A percentile compares a stretch with the other conserved stretches of the same genome.
These are phyloP conservation scores for Mimosa pudica DNA, from an alignment of 306 rosid species.

Conservation along the genomic window DNA sequence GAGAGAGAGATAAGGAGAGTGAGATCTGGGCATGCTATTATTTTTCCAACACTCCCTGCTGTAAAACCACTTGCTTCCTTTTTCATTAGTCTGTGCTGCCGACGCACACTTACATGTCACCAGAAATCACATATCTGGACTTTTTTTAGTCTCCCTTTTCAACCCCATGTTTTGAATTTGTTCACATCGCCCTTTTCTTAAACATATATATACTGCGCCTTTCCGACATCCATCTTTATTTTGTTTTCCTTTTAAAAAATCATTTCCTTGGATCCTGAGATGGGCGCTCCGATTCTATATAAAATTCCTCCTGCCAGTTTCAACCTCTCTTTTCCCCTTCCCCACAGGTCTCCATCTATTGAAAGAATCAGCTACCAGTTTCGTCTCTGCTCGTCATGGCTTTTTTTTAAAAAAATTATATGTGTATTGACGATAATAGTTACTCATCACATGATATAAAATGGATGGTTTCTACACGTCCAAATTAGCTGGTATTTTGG, in stretches of 20 bases:
- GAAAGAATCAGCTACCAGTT: neutral
- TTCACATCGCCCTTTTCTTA: neutral
- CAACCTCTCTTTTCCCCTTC: neutral
- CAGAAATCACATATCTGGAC: neutral
- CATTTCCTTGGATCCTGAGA: conserved; percentile 2
- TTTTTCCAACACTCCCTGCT: conserved; percentile 25
- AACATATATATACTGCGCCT: neutral
- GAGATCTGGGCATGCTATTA: conserved; percentile 28
- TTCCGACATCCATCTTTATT: conserved; percentile 11
- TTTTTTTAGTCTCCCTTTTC: neutral
- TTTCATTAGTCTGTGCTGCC: conserved; percentile 17
- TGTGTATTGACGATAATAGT: neutral
- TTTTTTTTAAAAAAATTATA: neutral
- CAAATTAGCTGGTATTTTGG: neutral
- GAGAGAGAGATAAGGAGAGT: neutral
- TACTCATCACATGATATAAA: neutral
- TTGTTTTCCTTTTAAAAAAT: neutral
- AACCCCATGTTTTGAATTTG: conserved; percentile 13
- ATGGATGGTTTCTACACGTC: neutral
- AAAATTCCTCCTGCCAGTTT: neutral
- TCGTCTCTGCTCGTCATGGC: neutral
- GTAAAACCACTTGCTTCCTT: conserved; percentile 11
- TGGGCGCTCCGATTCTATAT: neutral
- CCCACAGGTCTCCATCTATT: neutral
- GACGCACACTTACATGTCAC: conserved; percentile 8